Evolutionary conservation across 2,329 filamentous ascomycete species (phyloP).

Genomic region (Cordyceps farinosa): DNA sequence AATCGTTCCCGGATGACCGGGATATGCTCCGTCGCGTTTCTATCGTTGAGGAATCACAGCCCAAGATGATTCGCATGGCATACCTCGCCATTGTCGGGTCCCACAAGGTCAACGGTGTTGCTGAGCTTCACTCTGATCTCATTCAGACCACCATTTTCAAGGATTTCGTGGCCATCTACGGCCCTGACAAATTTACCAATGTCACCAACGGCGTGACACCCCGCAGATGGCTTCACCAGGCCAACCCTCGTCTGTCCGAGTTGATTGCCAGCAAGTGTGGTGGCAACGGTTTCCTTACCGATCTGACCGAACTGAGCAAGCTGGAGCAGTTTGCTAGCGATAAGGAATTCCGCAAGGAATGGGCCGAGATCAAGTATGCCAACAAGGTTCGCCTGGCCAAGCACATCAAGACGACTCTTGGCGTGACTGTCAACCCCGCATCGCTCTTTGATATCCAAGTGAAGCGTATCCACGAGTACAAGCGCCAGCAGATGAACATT

Average conservation of each 20-base stretch:
- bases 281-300: slow-evolving; percentile 80
- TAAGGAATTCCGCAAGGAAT: slow-evolving; percentile 86
- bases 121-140: slow-evolving; percentile 93
- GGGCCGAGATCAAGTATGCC: slow-evolving; percentile 92
- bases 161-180: slow-evolving; percentile 94
- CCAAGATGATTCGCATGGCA: slow-evolving; percentile 98
- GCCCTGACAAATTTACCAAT: slow-evolving; percentile 96
- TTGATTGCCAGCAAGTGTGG: slow-evolving; percentile 89
- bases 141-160: slow-evolving; percentile 99
- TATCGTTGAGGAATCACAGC: slow-evolving; percentile 93
- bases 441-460: slow-evolving; percentile 96
- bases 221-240: slow-evolving; percentile 93
- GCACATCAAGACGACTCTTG: slow-evolving; percentile 80
- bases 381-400: slow-evolving; percentile 93
- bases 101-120: slow-evolving; percentile 98
- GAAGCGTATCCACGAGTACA: slow-evolving; percentile 99
- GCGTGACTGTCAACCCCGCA: slow-evolving; percentile 78
- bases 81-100: slow-evolving; percentile 92
- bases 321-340: slow-evolving; percentile 82
- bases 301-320: slow-evolving; percentile 81
- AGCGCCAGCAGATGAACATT: slow-evolving; percentile 98
- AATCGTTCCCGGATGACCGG: slow-evolving; percentile 81
- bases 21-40: slow-evolving; percentile 86
- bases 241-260: slow-evolving; percentile 87
- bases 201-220: slow-evolving; percentile 98